Evolutionary conservation across 1,139 yeast genomes (phyloP), one percentile per base, ranked within the genome.

Genomic region (Candida mesenterica): DNA sequence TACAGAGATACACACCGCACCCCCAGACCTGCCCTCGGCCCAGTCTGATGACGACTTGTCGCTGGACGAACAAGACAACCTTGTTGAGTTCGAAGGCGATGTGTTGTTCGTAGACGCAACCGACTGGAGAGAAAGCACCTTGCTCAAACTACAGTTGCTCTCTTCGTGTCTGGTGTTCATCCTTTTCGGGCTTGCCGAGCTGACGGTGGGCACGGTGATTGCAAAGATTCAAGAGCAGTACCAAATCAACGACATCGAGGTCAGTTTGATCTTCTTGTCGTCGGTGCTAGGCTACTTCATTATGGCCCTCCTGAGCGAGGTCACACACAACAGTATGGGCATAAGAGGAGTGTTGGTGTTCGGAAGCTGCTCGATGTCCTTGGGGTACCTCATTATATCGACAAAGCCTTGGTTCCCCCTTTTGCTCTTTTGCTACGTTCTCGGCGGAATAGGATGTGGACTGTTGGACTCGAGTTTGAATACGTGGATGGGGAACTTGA

Each of bases 361-460:
- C 24, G 75, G 74, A 0, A 39, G 58, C 4, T 34, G 48, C 2
- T 39, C 52, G 24, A 64, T 70, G 72, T 47, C 64, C 0, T 19
- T 52, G 5, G 57, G 61, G 2, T 66, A 57, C 43, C 40, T 59
- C 20, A 44, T 57, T 3, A 44, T 57, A 9, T 57, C 64, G 20
- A 36, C 46, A 5, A 54, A 47, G 37, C 72, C 77, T 3, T 73
- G 75, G 15, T 66, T 59, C 41, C 17, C 38, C 29, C 7, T 77
- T 5, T 54, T 73, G 31, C 53, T 63, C 16, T 0, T 64, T 31
- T 50, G 66, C 38, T 65, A 72, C 37, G 50, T 68, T 6, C 57
- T 74, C 17, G 54, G 62, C 36, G 92, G 92, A 0, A 49, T 79
- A 24, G 82, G 84, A 0, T 66, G 71, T 37, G 90, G 90, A 1